Evolutionary conservation across 371 early-diverging fungal genomes (phyloP).

Genomic region (Mortierella sp.): DNA sequence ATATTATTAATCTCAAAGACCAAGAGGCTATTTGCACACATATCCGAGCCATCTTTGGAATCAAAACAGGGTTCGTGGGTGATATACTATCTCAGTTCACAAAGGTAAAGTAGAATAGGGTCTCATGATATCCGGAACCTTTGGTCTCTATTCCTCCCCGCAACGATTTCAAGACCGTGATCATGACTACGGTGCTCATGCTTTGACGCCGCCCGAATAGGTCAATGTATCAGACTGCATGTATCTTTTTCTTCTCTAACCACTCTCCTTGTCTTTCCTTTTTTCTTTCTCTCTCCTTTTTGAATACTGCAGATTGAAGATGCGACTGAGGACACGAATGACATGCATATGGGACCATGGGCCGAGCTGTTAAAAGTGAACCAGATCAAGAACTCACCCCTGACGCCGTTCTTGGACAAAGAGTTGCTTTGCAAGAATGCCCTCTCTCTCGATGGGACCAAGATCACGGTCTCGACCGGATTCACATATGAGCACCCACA

Average conservation of each 20-base stretch:
- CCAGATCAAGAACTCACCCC: slow-evolving; percentile 82
- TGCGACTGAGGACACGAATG: slow-evolving; percentile 91
- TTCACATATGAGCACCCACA: slow-evolving; percentile 77
- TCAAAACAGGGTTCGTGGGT: slow-evolving; percentile 87
- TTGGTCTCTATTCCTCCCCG: no score
- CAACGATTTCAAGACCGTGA: no score
- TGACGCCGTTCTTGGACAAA: slow-evolving; percentile 94
- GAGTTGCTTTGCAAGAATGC: slow-evolving; percentile 88
- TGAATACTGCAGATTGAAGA: slow-evolving; percentile 62
- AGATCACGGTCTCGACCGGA: slow-evolving; percentile 77
- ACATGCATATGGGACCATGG: slow-evolving; percentile 89
- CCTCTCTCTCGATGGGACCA: slow-evolving; percentile 79
- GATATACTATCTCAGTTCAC: slow-evolving; percentile 82
- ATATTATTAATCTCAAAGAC: slow-evolving; percentile 56
- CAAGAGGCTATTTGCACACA: slow-evolving; percentile 81
- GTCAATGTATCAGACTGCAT: slow-evolving; percentile 5
- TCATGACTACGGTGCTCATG: no score
- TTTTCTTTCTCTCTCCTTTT: neutral
- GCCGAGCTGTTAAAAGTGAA: slow-evolving; percentile 64
- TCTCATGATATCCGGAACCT: no score
- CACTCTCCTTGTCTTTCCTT: slow-evolving; percentile 20
- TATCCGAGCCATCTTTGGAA: slow-evolving; percentile 80
- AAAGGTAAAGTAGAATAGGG: slow-evolving; percentile 65
- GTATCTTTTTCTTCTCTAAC: slow-evolving; percentile 6
- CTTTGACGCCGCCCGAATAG: neutral